A percentile compares a stretch with the other conserved stretches of the same genome.
Evolutionary conservation across 2,329 filamentous ascomycete species (phyloP).

Genomic region (Teratosphaeria viscida): DNA sequence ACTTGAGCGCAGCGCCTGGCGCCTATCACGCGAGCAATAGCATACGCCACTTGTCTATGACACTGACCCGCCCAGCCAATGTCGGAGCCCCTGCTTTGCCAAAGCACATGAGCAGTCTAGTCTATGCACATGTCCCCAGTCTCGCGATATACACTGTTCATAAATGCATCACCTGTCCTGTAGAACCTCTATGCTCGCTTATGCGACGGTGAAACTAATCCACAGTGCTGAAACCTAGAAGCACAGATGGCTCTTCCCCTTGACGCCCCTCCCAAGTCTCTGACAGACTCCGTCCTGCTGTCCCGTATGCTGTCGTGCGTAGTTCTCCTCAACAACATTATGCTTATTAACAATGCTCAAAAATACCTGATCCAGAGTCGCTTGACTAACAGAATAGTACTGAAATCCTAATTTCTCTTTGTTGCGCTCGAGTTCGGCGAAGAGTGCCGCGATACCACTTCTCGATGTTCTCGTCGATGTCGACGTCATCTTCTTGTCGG

Average conservation of each 20-base stretch:
- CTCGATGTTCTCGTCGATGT: background rate
- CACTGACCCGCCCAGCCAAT: too few species aligned
- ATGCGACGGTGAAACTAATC: background rate
- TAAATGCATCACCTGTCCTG: background rate
- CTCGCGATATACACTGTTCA: background rate
- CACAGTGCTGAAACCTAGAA: background rate
- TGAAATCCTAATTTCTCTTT: conserved; percentile 61
- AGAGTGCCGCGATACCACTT: conserved; percentile 54
- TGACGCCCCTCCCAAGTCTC: background rate
- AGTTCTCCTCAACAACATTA: conserved; percentile 62
- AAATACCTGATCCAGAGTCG: conserved; percentile 86
- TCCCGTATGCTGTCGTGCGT: conserved; percentile 5
- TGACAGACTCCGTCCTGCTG: background rate
- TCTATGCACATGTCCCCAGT: background rate
- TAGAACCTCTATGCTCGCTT: background rate
- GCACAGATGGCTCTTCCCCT: background rate
- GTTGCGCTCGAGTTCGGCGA: conserved; percentile 62
- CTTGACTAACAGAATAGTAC: conserved; percentile 79
- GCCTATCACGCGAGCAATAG: too few species aligned
- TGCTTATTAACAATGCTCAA: conserved; percentile 72
- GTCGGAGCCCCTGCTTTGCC: too few species aligned
- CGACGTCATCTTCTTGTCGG: background rate
- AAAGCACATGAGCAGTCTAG: too few species aligned
- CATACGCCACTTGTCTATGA: too few species aligned
- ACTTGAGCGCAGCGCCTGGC: too few species aligned